Evolutionary conservation across 2,329 filamentous ascomycete species (phyloP).

Genomic region (Colletotrichum tamarilloi): DNA sequence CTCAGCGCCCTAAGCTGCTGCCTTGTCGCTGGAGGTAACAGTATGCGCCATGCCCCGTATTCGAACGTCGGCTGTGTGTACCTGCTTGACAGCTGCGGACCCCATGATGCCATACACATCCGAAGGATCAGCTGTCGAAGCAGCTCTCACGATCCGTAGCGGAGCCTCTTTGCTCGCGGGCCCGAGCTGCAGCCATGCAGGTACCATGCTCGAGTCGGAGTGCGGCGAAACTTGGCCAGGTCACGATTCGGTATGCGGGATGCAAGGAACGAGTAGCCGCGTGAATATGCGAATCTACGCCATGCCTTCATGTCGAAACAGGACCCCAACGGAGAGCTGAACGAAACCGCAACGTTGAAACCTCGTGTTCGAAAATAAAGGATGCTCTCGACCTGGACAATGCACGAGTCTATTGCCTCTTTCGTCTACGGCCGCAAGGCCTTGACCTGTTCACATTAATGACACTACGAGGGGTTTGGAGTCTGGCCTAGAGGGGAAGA

Average conservation of each 20-base stretch:
- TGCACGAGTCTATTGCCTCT: neutral
- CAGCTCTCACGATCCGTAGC: neutral
- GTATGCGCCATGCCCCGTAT: slow-evolving; percentile 11
- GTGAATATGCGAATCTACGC: neutral
- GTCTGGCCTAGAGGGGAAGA: no score
- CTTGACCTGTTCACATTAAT: neutral
- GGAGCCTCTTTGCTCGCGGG: neutral
- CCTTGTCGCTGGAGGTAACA: neutral
- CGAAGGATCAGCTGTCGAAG: neutral
- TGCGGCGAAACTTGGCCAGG: neutral
- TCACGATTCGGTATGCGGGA: neutral
- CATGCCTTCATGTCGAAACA: slow-evolving; percentile 7
- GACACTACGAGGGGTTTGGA: neutral
- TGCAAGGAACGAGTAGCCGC: neutral
- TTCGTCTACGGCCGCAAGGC: neutral
- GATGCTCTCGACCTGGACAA: neutral
- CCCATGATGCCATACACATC: neutral
- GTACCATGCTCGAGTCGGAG: slow-evolving; percentile 3
- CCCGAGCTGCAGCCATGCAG: slow-evolving; percentile 1
- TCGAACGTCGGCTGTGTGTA: slow-evolving; percentile 2
- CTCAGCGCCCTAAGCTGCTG: neutral
- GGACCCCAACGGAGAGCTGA: slow-evolving; percentile 19
- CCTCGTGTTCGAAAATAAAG: slow-evolving; percentile 29
- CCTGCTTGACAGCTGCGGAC: slow-evolving; percentile 1
- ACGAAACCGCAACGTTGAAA: neutral